A percentile compares a stretch with the other conserved stretches of the same genome.
Evolutionary conservation across 306 rosid species (phyloP).

Genomic region (Cucurbita ficifolia): DNA sequence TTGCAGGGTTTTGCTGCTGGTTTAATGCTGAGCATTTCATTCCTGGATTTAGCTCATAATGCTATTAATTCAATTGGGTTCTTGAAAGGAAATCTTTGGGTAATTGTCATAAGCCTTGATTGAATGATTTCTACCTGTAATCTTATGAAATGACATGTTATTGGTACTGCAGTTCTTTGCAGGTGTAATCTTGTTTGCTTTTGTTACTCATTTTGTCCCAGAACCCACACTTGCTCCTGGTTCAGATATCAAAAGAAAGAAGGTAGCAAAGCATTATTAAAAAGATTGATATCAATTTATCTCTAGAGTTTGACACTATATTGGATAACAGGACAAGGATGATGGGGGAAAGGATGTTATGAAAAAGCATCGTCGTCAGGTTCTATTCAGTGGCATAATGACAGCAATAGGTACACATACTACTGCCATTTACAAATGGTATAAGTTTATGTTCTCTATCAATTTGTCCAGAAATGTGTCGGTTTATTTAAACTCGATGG

Average conservation of each 20-base stretch:
- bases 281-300: slow-evolving; percentile 9
- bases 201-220: slow-evolving; percentile 69
- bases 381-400: slow-evolving; percentile 70
- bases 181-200: slow-evolving; percentile 79
- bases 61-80: slow-evolving; percentile 89
- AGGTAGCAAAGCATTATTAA: slow-evolving; percentile 22
- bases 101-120: slow-evolving; percentile 10
- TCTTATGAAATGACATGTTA: not conserved
- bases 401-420: slow-evolving; percentile 67
- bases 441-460: not conserved
- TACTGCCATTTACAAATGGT: not conserved
- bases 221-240: slow-evolving; percentile 66
- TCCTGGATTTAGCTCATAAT: slow-evolving; percentile 95
- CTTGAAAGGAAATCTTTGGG: slow-evolving; percentile 92
- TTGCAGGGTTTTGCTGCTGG: slow-evolving; percentile 95
- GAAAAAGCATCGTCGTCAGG: slow-evolving; percentile 90
- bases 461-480: not conserved
- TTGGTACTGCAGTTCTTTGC: slow-evolving; percentile 60
- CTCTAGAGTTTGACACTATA: slow-evolving; percentile 16
- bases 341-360: slow-evolving; percentile 74
- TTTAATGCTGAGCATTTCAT: slow-evolving; percentile 87
- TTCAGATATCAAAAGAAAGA: slow-evolving; percentile 46
- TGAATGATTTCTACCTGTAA: not conserved
- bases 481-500: not conserved
- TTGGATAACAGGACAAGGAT: slow-evolving; percentile 54